A percentile compares a stretch with the other conserved stretches of the same genome.
These are phyloP conservation scores for Fagopyrum homotropicum DNA, from an alignment of 148 eudicot genomes.

Conservation along the genomic window DNA sequence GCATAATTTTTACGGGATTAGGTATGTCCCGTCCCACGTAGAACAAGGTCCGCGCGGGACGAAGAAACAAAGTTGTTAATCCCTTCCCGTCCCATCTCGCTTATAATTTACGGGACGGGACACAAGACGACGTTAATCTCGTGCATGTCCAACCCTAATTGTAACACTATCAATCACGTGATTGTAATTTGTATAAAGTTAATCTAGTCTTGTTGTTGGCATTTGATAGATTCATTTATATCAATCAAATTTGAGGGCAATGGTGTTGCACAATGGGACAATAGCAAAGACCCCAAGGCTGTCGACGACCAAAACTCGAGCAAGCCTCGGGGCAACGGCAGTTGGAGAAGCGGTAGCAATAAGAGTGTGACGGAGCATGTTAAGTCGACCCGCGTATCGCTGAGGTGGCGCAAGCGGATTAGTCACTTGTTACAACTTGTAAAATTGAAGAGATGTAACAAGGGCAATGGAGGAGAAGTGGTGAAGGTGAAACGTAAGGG, in stretches of 20 bases:
- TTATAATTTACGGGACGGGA: no score
- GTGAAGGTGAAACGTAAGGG: neutral
- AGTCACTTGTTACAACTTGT: neutral
- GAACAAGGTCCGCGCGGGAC: no score
- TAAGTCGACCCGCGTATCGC: neutral
- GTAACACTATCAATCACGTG: no score
- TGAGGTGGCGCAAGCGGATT: slow-evolving; percentile 13
- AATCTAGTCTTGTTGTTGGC: neutral
- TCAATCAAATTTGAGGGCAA: slow-evolving; percentile 12
- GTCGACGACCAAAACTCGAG: neutral
- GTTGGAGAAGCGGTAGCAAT: neutral
- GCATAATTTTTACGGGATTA: no score
- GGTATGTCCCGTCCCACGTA: no score
- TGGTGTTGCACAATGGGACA: slow-evolving; percentile 10
- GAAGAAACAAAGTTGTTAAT: no score
- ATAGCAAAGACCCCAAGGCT: neutral
- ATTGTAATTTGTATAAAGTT: neutral
- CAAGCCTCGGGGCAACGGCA: neutral
- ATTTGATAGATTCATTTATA: slow-evolving; percentile 9
- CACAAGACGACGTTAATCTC: no score
- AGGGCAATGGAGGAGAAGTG: neutral
- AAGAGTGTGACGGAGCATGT: neutral
- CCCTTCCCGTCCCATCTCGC: no score
- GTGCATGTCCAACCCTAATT: neutral
- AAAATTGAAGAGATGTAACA: neutral